phyloP scores from a whole-genome alignment of 129 eudicot species.

The Flaveria robusta region DNA sequence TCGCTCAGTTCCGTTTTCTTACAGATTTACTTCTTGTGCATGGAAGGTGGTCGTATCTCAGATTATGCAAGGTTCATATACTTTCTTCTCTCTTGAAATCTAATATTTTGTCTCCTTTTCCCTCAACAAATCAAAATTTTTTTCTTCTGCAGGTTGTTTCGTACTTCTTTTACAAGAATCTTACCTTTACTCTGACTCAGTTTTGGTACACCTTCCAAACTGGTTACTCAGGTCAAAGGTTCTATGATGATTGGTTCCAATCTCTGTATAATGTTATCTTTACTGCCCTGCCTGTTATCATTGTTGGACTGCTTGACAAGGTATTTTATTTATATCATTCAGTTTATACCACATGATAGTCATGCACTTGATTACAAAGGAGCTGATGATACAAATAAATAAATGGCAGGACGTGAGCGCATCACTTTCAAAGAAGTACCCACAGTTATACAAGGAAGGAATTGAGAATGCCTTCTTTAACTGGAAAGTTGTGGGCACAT shows the following conservation, averaged over 20 bases:
- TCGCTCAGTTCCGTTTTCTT: conserved; percentile 91
- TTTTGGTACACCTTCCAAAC: conserved; percentile 95
- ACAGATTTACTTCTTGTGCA: conserved; percentile 95
- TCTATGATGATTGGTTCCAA: conserved; percentile 97
- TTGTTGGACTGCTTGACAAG: conserved; percentile 91
- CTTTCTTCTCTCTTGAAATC: conserved; percentile 8
- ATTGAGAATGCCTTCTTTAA: conserved; percentile 70
- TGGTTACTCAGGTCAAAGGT: conserved; percentile 97
- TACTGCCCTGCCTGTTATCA: conserved; percentile 90
- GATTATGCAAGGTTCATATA: conserved; percentile 83
- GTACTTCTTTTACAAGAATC: conserved; percentile 94
- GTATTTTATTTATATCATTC: conserved; percentile 30
- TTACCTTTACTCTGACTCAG: conserved; percentile 88
- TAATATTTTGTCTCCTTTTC: background rate
- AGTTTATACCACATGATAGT: background rate
- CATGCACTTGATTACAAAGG: conserved; percentile 2
- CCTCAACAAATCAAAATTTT: background rate
- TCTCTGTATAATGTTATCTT: conserved; percentile 91
- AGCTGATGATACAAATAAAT: conserved; percentile 19
- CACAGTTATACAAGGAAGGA: conserved; percentile 91
- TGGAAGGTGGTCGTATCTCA: conserved; percentile 95
- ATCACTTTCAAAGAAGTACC: conserved; percentile 89
- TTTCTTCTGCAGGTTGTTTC: conserved; percentile 70
- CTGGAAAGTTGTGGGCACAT: conserved; percentile 82
- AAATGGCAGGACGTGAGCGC: conserved; percentile 97